Evolutionary conservation across 2,329 filamentous ascomycete species (phyloP), one percentile per base, ranked within the genome.

Genomic region (Zymoseptoria crescenta): DNA sequence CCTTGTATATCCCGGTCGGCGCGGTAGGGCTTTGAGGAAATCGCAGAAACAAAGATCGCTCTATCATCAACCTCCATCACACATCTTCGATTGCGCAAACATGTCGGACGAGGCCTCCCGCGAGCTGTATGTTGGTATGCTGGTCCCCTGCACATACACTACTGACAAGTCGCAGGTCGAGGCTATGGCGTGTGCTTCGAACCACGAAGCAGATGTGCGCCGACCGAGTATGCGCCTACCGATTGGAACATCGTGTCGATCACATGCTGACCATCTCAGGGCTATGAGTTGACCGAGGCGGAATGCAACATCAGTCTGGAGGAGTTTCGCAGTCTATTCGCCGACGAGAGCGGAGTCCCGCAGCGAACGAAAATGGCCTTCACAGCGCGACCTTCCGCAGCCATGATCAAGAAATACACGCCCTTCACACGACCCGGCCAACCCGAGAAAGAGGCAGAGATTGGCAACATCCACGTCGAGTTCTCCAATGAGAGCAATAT

Each of bases 191-290:
- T 75, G 91, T 92, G 69, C 95, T 90, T 85, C 86, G 86, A 76
- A 99, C 94, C 8, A 86, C 91, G 54, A 91, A 96, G 75, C 90
- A 99, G 81, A 96, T 99, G 93, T 87, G 94, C 68, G 81, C 83
- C 62, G 94, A 97, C 75, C 80, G 93, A 74, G 92, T 96, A 83
- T 55, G 57, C 54, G 29, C 69, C 55, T 27, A 30, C 52, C n/a
- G 35, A 45, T 35, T 54, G 49, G 20, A 5, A 24, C 50, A 45
- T 21, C 8, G 13, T 48, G 41, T 29, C 19, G 16, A 10, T 45
- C 41, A 30, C 3, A 64, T 57, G 62, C 51, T 52, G 45, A 67
- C 61, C 52, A 51, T 24, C 52, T 59, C 74, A 96, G 92, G 94
- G 95, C 69, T 99, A 99, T 77, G 88, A 96, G 72, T 82, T 99